Conservation (phyloP, 257 asterid genomes). For the Nicotiana obtusifolia region DNA sequence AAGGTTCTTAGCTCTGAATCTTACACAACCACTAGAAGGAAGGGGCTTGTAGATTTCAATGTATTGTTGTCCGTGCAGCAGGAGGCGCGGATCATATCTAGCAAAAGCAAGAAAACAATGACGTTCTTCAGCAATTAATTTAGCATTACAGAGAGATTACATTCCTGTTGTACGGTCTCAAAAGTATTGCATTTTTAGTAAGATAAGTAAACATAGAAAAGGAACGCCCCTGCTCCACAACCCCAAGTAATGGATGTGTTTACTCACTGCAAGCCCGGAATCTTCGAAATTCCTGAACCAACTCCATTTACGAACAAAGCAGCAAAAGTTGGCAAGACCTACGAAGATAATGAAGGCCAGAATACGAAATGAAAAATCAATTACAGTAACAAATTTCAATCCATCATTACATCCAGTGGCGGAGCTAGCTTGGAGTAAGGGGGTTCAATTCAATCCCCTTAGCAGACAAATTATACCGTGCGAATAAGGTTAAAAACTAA, state of each 20-base stretch:
- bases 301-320: constrained; percentile 45
- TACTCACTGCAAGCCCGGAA: constrained; percentile 71
- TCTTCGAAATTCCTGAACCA: constrained; percentile 26
- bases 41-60: constrained; percentile 83
- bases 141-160: neutral
- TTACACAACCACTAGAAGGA: constrained; percentile 73
- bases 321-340: constrained; percentile 89
- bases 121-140: constrained; percentile 6
- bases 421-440: too few species aligned
- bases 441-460: too few species aligned
- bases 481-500: too few species aligned
- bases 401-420: too few species aligned
- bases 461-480: too few species aligned
- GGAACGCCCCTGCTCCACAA: neutral
- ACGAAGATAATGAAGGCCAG: neutral
- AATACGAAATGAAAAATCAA: neutral
- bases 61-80: constrained; percentile 81
- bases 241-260: neutral
- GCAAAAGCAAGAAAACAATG: constrained; percentile 1
- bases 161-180: too few species aligned
- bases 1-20: constrained; percentile 14
- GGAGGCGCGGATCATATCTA: constrained; percentile 75
- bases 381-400: neutral
- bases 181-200: neutral
- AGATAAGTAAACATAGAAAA: neutral